Base-by-base conservation (phyloP, 306 rosid species). In the Pyrus communis region DNA sequence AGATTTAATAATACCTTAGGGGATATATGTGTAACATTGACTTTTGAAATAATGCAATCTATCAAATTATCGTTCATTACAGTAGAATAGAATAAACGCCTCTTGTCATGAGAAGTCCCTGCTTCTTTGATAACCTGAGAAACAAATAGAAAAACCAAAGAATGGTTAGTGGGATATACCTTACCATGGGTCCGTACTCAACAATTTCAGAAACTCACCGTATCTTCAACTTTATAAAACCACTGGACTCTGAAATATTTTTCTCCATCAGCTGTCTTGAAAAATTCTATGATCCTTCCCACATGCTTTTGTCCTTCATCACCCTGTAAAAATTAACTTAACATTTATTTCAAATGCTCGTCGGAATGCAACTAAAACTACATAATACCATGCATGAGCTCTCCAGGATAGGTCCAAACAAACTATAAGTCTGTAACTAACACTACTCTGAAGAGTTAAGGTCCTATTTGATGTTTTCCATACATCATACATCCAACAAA, bases 171-270 rank as follows among this genome's bases (percentile, higher is more conserved):
- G 25, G 52, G 63, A 67, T 59, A 33, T 73, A 11, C 23, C 35
- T 64, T 59, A 38, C 22, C 43, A 75, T 67, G 60, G 63, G 43
- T 78, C 46, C 62, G 71, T 62, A 54, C 71, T 70, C 76, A 45
- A 74, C 18, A 51, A 27, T 51, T 42, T 68, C 33, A 54, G 14
- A 82, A 69, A 75, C 90, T 90, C 86, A 94, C 98, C 30, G 98
- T 94, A 82, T 94, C 97, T 89, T 94, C 91, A 82, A 90, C 87
- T 78, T 88, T 83, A 78, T 90, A 94, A 88, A 91, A 94, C 98
- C 98, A 94, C 77, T 91, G 98, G 74, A 86, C 96, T 83, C 97
- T 86, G 79, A 94, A 91, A 85, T 90, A 91, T 31, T 84, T 79
- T 79, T 84, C 81, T 55, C 82, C 85, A 67, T 85, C 80, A 63